Evolutionary conservation across 78 protist species (phyloP).

Genomic region (Dictyostelium intermedium): DNA sequence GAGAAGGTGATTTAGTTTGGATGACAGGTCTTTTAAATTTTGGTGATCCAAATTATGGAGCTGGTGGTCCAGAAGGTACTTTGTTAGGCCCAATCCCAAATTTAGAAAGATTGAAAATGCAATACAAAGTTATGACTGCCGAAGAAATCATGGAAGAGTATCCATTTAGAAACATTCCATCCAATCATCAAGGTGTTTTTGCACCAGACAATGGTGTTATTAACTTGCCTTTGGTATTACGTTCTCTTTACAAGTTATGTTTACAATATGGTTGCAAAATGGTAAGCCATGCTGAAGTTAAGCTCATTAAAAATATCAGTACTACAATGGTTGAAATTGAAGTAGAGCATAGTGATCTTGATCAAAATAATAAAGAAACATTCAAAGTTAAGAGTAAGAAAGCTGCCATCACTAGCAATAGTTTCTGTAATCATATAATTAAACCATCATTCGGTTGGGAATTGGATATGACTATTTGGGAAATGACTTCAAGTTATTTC

Average conservation of each 20-base stretch:
- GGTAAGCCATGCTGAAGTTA: background rate
- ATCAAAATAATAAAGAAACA: background rate
- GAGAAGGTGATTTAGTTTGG: background rate
- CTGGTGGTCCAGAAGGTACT: constrained; percentile 41
- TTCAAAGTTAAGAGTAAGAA: background rate
- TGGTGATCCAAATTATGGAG: constrained; percentile 35
- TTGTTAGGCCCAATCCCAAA: background rate
- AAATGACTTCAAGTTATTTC: constrained; percentile 4
- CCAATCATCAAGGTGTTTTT: background rate
- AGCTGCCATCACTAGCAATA: background rate
- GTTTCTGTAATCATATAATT: background rate
- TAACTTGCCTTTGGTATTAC: background rate
- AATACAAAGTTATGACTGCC: background rate
- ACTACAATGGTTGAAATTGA: background rate
- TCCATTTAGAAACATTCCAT: constrained; percentile 3
- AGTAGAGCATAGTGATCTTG: background rate
- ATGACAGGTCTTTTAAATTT: constrained; percentile 12
- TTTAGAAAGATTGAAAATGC: background rate
- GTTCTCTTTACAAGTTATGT: background rate
- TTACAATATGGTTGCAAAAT: constrained; percentile 7
- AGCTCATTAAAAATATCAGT: background rate
- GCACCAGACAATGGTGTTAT: constrained; percentile 8
- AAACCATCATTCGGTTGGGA: constrained; percentile 11
- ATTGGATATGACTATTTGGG: constrained; percentile 17
- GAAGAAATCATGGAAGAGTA: constrained; percentile 11